Conservation (phyloP, 2,329 filamentous ascomycete genomes). For the Diplodia intermedia region DNA sequence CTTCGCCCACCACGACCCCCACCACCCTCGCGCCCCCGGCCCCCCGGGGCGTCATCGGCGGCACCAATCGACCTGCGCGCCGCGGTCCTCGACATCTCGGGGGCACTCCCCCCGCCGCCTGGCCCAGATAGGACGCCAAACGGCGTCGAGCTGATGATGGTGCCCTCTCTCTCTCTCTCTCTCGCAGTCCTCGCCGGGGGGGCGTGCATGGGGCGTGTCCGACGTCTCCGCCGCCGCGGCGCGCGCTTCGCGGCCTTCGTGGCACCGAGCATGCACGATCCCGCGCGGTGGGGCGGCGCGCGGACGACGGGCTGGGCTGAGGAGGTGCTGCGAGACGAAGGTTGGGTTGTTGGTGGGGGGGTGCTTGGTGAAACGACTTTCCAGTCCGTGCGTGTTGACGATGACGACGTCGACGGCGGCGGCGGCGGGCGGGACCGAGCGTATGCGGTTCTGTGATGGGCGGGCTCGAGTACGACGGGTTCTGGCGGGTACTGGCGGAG, state of each 20-base stretch:
- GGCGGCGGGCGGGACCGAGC: constrained; percentile 34
- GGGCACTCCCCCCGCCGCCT: constrained; percentile 36
- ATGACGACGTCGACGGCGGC: constrained; percentile 49
- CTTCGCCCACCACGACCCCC: background rate
- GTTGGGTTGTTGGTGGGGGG: constrained; percentile 47
- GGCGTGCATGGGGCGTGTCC: constrained; percentile 34
- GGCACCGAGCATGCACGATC: constrained; percentile 54
- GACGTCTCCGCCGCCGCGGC: constrained; percentile 36
- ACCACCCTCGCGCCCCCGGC: background rate
- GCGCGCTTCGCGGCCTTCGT: constrained; percentile 3
- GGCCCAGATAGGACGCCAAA: constrained; percentile 22
- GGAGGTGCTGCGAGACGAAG: constrained; percentile 59
- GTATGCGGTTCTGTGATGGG: constrained; percentile 69
- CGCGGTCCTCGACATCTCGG: background rate
- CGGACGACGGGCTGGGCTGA: constrained; percentile 58
- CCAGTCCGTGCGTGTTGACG: constrained; percentile 63
- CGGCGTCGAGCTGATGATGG: constrained; percentile 38
- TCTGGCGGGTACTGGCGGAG: constrained; percentile 62
- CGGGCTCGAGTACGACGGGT: constrained; percentile 64
- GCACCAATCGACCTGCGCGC: constrained; percentile 4
- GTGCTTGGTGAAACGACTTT: constrained; percentile 62
- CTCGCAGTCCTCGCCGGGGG: constrained; percentile 40
- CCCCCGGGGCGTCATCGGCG: constrained; percentile 18
- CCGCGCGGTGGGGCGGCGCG: constrained; percentile 35
- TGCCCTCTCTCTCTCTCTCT: constrained; percentile 29